phyloP scores from a whole-genome alignment of 768 basidiomycete species.

The Xerocomellus dryophilus region DNA sequence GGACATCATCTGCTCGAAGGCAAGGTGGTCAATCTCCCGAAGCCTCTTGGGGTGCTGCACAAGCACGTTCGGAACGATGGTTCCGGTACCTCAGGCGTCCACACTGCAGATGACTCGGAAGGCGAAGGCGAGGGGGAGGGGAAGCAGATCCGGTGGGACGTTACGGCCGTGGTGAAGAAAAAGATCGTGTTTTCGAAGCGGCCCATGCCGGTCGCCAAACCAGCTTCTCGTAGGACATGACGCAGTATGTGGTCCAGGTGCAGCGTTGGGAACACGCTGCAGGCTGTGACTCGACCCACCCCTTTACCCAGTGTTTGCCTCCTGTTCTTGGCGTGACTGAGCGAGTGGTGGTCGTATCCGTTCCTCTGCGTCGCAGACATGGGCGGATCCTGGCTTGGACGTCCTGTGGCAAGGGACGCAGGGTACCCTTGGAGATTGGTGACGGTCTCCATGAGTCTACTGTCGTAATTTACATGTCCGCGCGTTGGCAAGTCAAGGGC shows the following conservation, averaged over 20 bases:
- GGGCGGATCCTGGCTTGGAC: neutral
- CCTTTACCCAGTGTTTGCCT: constrained; percentile 18
- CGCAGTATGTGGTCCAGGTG: neutral
- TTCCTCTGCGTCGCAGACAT: neutral
- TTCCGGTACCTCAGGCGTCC: neutral
- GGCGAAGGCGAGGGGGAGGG: neutral
- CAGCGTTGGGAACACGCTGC: constrained; percentile 20
- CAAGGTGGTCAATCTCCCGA: constrained; percentile 68
- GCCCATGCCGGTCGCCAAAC: constrained; percentile 66
- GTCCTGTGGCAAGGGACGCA: neutral
- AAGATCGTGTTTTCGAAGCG: constrained; percentile 84
- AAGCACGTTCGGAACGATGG: constrained; percentile 16
- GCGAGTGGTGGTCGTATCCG: too few species aligned
- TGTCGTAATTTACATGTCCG: constrained; percentile 11
- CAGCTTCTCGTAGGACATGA: constrained; percentile 21
- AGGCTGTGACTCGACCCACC: neutral
- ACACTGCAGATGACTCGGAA: neutral
- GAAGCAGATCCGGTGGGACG: constrained; percentile 47
- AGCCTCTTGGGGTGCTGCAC: constrained; percentile 77
- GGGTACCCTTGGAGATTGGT: neutral
- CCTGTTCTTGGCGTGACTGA: neutral
- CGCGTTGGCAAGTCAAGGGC: constrained; percentile 13
- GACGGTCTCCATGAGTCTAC: neutral
- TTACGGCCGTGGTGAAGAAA: constrained; percentile 69
- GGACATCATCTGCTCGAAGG: constrained; percentile 93